These are phyloP conservation scores for Cladosporium austrohemisphaericum DNA, from an alignment of 2,329 filamentous ascomycete genomes.

Conservation along the genomic window DNA sequence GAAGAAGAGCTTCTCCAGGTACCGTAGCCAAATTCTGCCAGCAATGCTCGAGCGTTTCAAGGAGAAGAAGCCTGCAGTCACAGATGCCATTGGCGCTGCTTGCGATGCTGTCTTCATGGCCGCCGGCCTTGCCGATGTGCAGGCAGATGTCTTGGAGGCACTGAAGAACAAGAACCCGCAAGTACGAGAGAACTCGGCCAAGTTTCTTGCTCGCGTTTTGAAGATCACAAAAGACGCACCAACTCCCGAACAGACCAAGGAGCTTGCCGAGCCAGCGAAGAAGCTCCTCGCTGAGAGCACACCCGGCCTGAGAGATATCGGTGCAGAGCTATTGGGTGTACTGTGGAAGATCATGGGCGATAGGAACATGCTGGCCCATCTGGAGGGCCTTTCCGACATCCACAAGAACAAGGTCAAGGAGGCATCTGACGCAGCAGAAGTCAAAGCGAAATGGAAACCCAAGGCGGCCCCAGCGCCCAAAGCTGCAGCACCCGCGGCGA, in stretches of 20 bases:
- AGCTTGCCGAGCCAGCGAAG: slow-evolving; percentile 82
- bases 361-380: slow-evolving; percentile 84
- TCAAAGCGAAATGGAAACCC: slow-evolving; percentile 87
- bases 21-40: slow-evolving; percentile 74
- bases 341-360: slow-evolving; percentile 99
- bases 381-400: slow-evolving; percentile 93
- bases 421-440: slow-evolving; percentile 75
- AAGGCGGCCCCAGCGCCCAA: slow-evolving; percentile 66
- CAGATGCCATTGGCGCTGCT: slow-evolving; percentile 81
- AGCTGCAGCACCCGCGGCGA: slow-evolving; percentile 50
- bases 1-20: slow-evolving; percentile 71
- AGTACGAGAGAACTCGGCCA: slow-evolving; percentile 91
- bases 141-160: slow-evolving; percentile 86
- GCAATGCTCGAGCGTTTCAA: slow-evolving; percentile 95
- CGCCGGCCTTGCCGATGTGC: slow-evolving; percentile 73
- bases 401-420: slow-evolving; percentile 95
- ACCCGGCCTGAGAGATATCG: slow-evolving; percentile 78
- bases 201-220: slow-evolving; percentile 85
- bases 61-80: slow-evolving; percentile 88
- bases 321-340: slow-evolving; percentile 87
- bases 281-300: slow-evolving; percentile 88
- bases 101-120: slow-evolving; percentile 67
- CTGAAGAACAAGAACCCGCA: slow-evolving; percentile 94
- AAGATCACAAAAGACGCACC: slow-evolving; percentile 81
- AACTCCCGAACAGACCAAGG: slow-evolving; percentile 74